Evolutionary conservation across 768 basidiomycete species (phyloP).

Genomic region (Pholiota conissans): DNA sequence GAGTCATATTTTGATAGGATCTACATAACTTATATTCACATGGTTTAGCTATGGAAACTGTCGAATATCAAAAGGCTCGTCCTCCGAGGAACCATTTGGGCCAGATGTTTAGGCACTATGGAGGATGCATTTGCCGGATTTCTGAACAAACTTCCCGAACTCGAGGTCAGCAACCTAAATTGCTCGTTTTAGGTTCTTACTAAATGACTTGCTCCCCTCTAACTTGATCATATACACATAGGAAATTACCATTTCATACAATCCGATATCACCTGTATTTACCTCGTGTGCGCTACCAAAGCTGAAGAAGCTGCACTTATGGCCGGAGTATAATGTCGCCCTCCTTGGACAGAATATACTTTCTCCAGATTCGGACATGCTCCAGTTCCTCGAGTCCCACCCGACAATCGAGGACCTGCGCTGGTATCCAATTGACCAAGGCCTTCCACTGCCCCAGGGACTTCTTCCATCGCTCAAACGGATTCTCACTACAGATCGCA

Average conservation of each 20-base stretch:
- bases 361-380: slow-evolving; percentile 10
- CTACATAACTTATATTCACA: too few relatives aligned
- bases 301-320: slow-evolving; percentile 20
- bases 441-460: slow-evolving; percentile 10
- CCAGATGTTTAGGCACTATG: not conserved
- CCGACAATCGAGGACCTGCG: slow-evolving; percentile 23
- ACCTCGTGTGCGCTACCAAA: slow-evolving; percentile 12
- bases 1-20: too few relatives aligned
- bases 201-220: not conserved
- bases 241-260: slow-evolving; percentile 13
- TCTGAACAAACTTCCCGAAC: slow-evolving; percentile 5
- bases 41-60: slow-evolving; percentile 12
- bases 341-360: slow-evolving; percentile 3
- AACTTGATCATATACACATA: not conserved
- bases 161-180: not conserved
- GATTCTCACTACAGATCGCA: slow-evolving; percentile 14
- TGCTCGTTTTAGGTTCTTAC: not conserved
- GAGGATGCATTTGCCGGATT: slow-evolving; percentile 3
- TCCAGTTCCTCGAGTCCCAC: slow-evolving; percentile 22
- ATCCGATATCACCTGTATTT: slow-evolving; percentile 9
- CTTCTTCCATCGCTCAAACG: slow-evolving; percentile 20
- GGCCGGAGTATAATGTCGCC: slow-evolving; percentile 8
- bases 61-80: slow-evolving; percentile 9
- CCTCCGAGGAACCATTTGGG: slow-evolving; percentile 9
- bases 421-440: slow-evolving; percentile 23